Base-by-base conservation (phyloP, 345 rosid genomes). In the Mangifera indica region DNA sequence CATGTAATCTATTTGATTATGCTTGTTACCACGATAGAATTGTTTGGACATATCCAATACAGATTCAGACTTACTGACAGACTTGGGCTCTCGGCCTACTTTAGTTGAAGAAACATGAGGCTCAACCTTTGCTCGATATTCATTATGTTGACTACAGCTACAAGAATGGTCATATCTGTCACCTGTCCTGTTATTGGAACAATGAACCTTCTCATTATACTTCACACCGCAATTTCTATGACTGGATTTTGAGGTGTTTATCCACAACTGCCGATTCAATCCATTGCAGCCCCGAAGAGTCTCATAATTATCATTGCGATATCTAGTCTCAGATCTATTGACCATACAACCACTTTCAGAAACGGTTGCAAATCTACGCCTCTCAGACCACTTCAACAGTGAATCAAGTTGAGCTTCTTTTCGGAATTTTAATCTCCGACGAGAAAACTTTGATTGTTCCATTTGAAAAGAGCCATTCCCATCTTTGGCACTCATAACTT, bases 111-210 rank as follows among this genome's bases (percentile, higher is more conserved):
- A 75, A 75, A 81, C 81, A 68, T 70, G 88, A n/a, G 87, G 70
- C 66, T 85, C 96, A 67, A 78, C 81, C 81, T 86, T 91, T 63
- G 68, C 81, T 77, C 91, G 82, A 77, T 80, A 88, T 71, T 85
- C 91, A 75, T 63, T 80, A 55, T 63, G 74, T 74, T 85, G 88
- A 52, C 82, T 84, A 74, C 90, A 93, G 83, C 89, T 80, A 75
- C 91, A 91, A 48, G 89, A 78, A 78, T 85, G 85, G 44, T 82
- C 87, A 66, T 81, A 86, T 70, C 93, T 87, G 77, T 89, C 96
- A 79, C 67, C 74, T 55, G 68, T 71, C 72, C 79, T 81, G 78
- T 45, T 81, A 69, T 68, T 81, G 56, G 86, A 73, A 77, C 89
- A 76, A 53, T 82, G 88, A 32, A 81, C 78, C 86, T 88, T 89